phyloP scores from a whole-genome alignment of 2,329 filamentous ascomycete genomes.

The Hysterium pulicare region DNA sequence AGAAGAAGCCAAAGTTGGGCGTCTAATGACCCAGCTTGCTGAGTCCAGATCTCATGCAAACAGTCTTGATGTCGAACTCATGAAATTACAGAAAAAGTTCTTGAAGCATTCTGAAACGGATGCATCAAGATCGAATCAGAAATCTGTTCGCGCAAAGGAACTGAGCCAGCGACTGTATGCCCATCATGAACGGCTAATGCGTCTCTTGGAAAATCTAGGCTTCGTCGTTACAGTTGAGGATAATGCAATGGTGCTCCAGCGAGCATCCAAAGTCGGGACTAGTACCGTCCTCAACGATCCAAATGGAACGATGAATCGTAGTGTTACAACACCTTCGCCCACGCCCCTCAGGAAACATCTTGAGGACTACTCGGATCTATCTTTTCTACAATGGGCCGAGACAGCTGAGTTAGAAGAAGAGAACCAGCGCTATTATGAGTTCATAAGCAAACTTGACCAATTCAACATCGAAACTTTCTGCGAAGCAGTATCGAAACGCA shows the following conservation, averaged over 20 bases:
- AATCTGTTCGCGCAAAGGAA: constrained; percentile 72
- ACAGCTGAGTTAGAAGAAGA: constrained; percentile 64
- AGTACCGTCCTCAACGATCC: constrained; percentile 45
- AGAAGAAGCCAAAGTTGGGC: constrained; percentile 67
- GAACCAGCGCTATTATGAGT: constrained; percentile 69
- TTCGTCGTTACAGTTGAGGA: constrained; percentile 76
- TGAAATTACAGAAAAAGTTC: constrained; percentile 64
- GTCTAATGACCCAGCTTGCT: constrained; percentile 67
- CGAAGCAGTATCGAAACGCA: constrained; percentile 80
- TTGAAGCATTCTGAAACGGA: constrained; percentile 48
- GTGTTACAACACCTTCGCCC: constrained; percentile 54
- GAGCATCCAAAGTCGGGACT: constrained; percentile 56
- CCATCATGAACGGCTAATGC: constrained; percentile 79
- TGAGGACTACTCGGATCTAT: constrained; percentile 63
- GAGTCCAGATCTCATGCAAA: constrained; percentile 73
- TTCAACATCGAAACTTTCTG: constrained; percentile 83
- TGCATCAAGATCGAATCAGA: constrained; percentile 61
- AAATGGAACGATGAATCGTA: constrained; percentile 48
- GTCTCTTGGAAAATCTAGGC: constrained; percentile 81
- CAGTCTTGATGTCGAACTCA: constrained; percentile 72
- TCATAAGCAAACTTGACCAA: constrained; percentile 67
- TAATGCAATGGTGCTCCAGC: constrained; percentile 70
- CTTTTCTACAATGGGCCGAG: constrained; percentile 79
- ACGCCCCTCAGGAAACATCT: constrained; percentile 54
- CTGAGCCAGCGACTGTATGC: constrained; percentile 78